These are phyloP conservation scores for Rehmannia glutinosa DNA, from an alignment of 257 asterid genomes.

Conservation along the genomic window DNA sequence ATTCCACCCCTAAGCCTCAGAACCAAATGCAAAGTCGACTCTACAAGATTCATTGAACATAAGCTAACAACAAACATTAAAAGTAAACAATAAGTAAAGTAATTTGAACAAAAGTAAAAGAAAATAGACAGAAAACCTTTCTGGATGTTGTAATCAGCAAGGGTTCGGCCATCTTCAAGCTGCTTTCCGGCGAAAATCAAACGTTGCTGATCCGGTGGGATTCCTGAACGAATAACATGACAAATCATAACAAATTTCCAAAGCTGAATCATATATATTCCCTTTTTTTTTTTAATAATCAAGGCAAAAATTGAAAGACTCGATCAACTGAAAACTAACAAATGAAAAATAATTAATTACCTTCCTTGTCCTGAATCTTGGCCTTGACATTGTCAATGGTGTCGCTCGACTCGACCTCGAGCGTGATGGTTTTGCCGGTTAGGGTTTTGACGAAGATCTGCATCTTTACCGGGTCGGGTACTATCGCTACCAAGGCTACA, in stretches of 20 bases:
- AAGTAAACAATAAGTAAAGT: background rate
- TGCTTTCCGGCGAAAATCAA: slow-evolving; percentile 76
- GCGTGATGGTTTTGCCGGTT: slow-evolving; percentile 69
- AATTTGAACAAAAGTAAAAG: background rate
- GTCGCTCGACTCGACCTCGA: slow-evolving; percentile 71
- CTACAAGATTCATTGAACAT: slow-evolving; percentile 23
- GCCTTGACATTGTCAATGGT: slow-evolving; percentile 72
- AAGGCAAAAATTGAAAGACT: background rate
- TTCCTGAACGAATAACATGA: slow-evolving; percentile 30
- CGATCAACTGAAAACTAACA: background rate
- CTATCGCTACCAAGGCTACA: background rate
- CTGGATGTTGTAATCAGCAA: slow-evolving; percentile 68
- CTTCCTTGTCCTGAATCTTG: slow-evolving; percentile 78
- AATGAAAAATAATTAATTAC: slow-evolving; percentile 12
- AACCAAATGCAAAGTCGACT: slow-evolving; percentile 65
- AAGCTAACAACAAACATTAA: background rate
- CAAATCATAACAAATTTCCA: background rate
- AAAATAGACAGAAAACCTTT: slow-evolving; percentile 24
- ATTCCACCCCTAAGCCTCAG: slow-evolving; percentile 77
- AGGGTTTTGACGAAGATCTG: slow-evolving; percentile 77
- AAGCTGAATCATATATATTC: background rate
- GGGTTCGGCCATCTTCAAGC: slow-evolving; percentile 73
- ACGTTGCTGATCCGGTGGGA: slow-evolving; percentile 76
- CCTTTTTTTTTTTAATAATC: background rate
- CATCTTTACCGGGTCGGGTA: slow-evolving; percentile 30